phyloP scores from a whole-genome alignment of 495 filamentous ascomycete genomes.

The Rostrohypoxylon terebratum region DNA sequence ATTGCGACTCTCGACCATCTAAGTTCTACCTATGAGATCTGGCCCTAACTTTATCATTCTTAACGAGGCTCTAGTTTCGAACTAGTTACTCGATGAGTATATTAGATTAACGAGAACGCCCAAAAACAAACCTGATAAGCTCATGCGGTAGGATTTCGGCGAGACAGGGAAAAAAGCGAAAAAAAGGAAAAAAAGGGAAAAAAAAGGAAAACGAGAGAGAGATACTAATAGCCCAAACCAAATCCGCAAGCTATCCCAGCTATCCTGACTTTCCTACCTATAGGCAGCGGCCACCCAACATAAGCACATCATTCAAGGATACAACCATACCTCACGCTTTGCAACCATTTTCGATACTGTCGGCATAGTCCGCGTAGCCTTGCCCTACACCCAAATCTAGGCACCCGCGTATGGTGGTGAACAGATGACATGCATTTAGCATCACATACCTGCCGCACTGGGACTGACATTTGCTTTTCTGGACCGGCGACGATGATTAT shows the following conservation, averaged over 20 bases:
- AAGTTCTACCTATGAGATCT: not conserved
- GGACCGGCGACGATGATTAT: not conserved
- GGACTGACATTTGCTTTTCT: conserved; percentile 23
- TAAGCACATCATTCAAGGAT: conserved; percentile 16
- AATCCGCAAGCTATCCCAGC: not conserved
- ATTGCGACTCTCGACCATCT: not conserved
- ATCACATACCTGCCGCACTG: conserved; percentile 31
- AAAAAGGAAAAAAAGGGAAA: not conserved
- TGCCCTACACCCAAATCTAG: conserved; percentile 5
- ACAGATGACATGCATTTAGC: conserved; percentile 34
- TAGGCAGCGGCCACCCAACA: not conserved
- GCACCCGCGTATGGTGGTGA: conserved; percentile 3
- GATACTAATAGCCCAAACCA: conserved; percentile 2
- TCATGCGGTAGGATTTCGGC: conserved; percentile 5
- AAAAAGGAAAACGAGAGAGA: not conserved
- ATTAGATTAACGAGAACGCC: not conserved
- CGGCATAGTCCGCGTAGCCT: conserved; percentile 38
- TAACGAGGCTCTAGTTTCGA: not conserved
- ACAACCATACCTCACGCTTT: conserved; percentile 1
- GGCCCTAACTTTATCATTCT: not conserved
- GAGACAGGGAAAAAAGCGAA: not conserved
- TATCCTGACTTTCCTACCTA: too few species aligned
- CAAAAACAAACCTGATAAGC: conserved; percentile 2
- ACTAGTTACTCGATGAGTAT: not conserved
- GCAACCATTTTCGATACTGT: conserved; percentile 8